phyloP scores from a whole-genome alignment of 352 stramenopile species.

The Globisporangium sylvaticum region DNA sequence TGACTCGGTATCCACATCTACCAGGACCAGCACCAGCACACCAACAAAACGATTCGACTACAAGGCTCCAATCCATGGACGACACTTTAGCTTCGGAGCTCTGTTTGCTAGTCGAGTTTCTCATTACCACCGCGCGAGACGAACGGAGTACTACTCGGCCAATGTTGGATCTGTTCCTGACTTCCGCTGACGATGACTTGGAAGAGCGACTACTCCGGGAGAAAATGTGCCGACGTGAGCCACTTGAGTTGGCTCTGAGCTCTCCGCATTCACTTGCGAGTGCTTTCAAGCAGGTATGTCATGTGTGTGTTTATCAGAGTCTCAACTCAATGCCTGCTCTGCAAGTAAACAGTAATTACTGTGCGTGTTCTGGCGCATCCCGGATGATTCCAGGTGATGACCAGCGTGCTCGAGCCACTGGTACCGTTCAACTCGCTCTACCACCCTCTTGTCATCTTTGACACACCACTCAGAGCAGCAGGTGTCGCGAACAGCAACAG shows the following conservation, averaged over 20 bases:
- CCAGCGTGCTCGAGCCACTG: background rate
- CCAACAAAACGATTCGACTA: too few relatives aligned
- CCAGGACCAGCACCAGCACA: too few relatives aligned
- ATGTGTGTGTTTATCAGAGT: too few relatives aligned
- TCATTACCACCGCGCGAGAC: background rate
- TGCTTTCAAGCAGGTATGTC: background rate
- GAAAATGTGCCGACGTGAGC: background rate
- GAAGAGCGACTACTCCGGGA: background rate
- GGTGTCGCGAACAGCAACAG: background rate
- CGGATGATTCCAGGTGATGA: background rate
- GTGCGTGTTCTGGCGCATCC: background rate
- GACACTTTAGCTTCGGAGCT: background rate
- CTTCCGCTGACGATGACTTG: background rate
- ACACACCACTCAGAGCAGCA: background rate
- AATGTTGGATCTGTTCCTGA: background rate
- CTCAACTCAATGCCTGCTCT: too few relatives aligned
- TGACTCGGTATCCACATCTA: background rate
- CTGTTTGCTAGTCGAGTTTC: background rate
- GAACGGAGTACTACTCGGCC: background rate
- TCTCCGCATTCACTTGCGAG: background rate
- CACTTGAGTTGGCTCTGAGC: background rate
- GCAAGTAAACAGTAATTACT: background rate
- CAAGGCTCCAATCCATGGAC: background rate
- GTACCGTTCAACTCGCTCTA: background rate
- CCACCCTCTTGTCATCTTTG: background rate